Conservation (phyloP, 192 early-diverging fungal species). For the Coemansia sp. region DNA sequence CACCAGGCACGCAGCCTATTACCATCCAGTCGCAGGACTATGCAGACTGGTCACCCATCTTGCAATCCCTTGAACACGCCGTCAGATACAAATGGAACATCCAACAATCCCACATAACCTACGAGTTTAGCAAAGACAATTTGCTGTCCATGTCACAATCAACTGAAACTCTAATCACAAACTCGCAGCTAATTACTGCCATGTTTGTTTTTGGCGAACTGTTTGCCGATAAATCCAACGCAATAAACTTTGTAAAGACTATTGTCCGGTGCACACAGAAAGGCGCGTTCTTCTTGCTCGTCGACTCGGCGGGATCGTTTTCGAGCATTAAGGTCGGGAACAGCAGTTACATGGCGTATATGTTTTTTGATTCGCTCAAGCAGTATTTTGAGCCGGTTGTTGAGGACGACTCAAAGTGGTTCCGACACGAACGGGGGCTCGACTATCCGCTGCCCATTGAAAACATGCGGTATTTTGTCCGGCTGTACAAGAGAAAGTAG, state of each 20-base stretch:
- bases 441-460: slow-evolving; percentile 78
- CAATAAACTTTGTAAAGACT: slow-evolving; percentile 73
- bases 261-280: slow-evolving; percentile 63
- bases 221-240: slow-evolving; percentile 70
- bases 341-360: slow-evolving; percentile 86
- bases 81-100: slow-evolving; percentile 58
- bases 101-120: slow-evolving; percentile 44
- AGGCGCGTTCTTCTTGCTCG: slow-evolving; percentile 71
- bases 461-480: slow-evolving; percentile 91
- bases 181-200: slow-evolving; percentile 74
- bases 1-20: slow-evolving; percentile 16
- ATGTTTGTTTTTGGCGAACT: slow-evolving; percentile 95
- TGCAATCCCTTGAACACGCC: slow-evolving; percentile 56
- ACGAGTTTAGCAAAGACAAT: slow-evolving; percentile 62
- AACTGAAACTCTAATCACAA: slow-evolving; percentile 51
- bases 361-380: slow-evolving; percentile 78
- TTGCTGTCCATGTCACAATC: slow-evolving; percentile 55
- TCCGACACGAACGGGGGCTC: slow-evolving; percentile 64
- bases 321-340: slow-evolving; percentile 75
- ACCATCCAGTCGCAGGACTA: slow-evolving; percentile 60
- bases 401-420: slow-evolving; percentile 74
- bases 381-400: slow-evolving; percentile 64
- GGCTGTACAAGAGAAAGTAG: slow-evolving; percentile 74
- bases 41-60: slow-evolving; percentile 61
- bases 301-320: slow-evolving; percentile 92